These are phyloP conservation scores for Chlorella sp. DNA, from an alignment of 139 green algal genomes.

Conservation along the genomic window DNA sequence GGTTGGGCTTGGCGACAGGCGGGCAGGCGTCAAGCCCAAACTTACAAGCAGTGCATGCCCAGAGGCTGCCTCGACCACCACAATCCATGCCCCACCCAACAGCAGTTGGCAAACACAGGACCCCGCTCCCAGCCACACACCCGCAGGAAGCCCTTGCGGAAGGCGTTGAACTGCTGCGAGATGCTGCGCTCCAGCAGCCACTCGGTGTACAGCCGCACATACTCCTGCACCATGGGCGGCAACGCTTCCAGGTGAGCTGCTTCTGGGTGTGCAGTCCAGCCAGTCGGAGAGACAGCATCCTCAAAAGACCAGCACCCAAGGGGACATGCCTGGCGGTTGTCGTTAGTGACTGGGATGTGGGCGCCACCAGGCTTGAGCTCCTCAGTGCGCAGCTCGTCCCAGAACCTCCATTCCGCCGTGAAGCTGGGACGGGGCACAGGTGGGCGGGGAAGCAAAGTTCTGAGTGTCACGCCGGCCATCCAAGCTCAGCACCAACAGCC, in stretches of 20 bases:
- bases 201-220: constrained; percentile 70
- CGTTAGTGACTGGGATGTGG: constrained; percentile 72
- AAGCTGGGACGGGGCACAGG: constrained; percentile 23
- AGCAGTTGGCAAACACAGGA: no score
- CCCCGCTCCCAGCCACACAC: neutral
- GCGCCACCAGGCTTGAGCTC: constrained; percentile 71
- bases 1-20: no score
- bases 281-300: no score
- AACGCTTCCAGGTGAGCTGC: no score
- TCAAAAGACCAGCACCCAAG: no score
- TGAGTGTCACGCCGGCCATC: neutral
- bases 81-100: no score
- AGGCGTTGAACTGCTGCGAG: constrained; percentile 77
- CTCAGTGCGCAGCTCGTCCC: constrained; percentile 53
- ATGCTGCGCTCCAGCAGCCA: constrained; percentile 72
- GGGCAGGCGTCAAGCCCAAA: no score
- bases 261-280: no score
- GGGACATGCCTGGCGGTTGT: constrained; percentile 66
- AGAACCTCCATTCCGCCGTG: constrained; percentile 71
- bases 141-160: constrained; percentile 69
- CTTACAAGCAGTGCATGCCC: no score
- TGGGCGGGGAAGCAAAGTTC: neutral
- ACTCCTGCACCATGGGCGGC: constrained; percentile 56
- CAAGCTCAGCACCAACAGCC: no score
- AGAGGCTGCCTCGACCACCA: no score